These are phyloP conservation scores for Aurantiochytrium sp. DNA, from an alignment of 108 stramenopile genomes.

Conservation along the genomic window DNA sequence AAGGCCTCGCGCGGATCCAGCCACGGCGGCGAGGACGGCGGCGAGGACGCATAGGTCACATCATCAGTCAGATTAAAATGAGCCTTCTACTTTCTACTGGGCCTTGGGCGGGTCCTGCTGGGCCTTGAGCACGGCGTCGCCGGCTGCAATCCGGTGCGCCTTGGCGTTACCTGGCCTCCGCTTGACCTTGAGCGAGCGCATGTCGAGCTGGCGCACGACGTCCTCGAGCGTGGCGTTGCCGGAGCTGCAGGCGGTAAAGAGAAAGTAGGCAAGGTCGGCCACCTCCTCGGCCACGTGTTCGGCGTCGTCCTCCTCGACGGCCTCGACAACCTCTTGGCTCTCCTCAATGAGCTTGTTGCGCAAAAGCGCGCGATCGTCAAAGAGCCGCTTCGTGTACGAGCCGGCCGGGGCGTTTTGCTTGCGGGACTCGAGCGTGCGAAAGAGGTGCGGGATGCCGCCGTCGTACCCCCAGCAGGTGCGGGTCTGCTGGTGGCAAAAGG, in stretches of 20 bases:
- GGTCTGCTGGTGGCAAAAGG: slow-evolving; percentile 84
- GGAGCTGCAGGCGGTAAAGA: slow-evolving; percentile 81
- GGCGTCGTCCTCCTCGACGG: slow-evolving; percentile 49
- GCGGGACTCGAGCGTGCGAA: slow-evolving; percentile 70
- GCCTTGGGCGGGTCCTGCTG: slow-evolving; percentile 29
- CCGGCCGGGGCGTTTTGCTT: slow-evolving; percentile 75
- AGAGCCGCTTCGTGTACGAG: slow-evolving; percentile 90
- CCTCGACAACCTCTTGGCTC: slow-evolving; percentile 93
- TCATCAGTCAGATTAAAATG: background rate
- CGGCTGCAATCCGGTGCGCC: slow-evolving; percentile 80
- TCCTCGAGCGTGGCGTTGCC: slow-evolving; percentile 86
- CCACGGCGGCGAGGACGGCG: background rate
- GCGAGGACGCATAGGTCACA: background rate
- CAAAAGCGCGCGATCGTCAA: slow-evolving; percentile 77
- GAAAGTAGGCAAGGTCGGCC: slow-evolving; percentile 93
- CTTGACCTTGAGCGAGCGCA: slow-evolving; percentile 81
- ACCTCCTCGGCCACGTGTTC: slow-evolving; percentile 87
- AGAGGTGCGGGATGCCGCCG: slow-evolving; percentile 75
- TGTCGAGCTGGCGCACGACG: slow-evolving; percentile 70
- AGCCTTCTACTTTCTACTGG: too few relatives aligned
- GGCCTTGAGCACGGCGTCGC: slow-evolving; percentile 66
- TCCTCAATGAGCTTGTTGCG: slow-evolving; percentile 94
- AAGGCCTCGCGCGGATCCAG: background rate
- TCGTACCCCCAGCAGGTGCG: slow-evolving; percentile 83
- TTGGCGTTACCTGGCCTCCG: slow-evolving; percentile 88